Conservation (phyloP, 768 basidiomycete species). For the Heimioporus sp. region DNA sequence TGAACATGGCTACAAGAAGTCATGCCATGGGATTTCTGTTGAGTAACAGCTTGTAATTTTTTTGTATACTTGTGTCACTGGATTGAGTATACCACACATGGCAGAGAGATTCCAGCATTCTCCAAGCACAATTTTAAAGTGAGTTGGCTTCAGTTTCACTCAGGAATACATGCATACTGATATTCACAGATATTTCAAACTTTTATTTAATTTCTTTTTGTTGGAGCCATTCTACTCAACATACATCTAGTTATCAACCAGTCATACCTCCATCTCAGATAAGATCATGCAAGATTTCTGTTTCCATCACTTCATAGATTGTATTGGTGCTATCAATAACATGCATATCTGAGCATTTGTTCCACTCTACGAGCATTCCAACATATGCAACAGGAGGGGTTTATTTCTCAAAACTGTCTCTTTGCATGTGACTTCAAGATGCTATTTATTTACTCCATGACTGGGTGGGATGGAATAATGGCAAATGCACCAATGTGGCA, state of each 20-base stretch:
- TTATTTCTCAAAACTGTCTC: constrained; percentile 18
- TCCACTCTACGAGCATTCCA: neutral
- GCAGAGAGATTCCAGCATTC: constrained; percentile 11
- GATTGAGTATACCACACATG: constrained; percentile 3
- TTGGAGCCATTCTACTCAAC: neutral
- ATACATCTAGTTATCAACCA: neutral
- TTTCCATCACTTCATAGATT: constrained; percentile 2
- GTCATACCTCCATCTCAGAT: neutral
- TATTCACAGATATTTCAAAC: constrained; percentile 10
- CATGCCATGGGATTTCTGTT: neutral
- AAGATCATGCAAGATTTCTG: neutral
- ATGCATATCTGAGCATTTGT: neutral
- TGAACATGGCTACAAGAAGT: neutral
- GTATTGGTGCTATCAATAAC: neutral
- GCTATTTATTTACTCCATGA: constrained; percentile 11
- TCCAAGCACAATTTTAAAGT: neutral
- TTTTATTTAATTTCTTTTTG: constrained; percentile 5
- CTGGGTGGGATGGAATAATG: constrained; percentile 15
- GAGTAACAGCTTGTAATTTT: constrained; percentile 14
- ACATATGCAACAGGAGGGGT: constrained; percentile 15
- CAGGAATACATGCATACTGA: neutral
- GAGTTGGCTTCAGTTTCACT: neutral
- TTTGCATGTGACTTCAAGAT: constrained; percentile 16
- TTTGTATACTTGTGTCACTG: constrained; percentile 10
- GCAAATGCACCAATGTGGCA: constrained; percentile 13